Percentiles rank a stretch among this genome's conserved stretches.
Evolutionary conservation across 139 green algal species (phyloP).

Genomic region (Chlamydomonas eustigma): DNA sequence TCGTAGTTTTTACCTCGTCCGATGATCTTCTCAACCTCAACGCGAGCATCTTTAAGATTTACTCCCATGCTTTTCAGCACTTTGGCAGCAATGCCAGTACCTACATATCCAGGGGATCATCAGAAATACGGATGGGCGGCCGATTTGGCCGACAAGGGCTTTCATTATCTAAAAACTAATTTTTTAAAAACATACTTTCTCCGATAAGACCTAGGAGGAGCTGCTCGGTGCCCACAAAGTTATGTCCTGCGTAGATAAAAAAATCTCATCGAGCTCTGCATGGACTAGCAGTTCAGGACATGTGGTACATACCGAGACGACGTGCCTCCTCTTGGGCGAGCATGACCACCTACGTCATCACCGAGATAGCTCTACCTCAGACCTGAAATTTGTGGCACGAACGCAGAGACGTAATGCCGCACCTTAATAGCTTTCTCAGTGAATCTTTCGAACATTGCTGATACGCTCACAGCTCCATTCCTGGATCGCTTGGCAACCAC

Average conservation of each 20-base stretch:
- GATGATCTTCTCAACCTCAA: slow-evolving; percentile 99
- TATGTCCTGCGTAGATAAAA: slow-evolving; percentile 82
- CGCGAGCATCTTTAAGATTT: slow-evolving; percentile 92
- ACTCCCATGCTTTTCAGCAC: slow-evolving; percentile 98
- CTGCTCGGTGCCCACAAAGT: slow-evolving; percentile 99
- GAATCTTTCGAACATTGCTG: slow-evolving; percentile 95
- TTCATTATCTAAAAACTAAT: no score
- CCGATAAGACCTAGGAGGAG: slow-evolving; percentile 98
- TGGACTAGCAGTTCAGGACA: slow-evolving; percentile 27
- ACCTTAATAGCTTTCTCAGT: slow-evolving; percentile 94
- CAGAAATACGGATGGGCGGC: no score
- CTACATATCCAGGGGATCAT: no score
- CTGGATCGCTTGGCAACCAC: background rate
- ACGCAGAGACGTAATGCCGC: slow-evolving; percentile 7
- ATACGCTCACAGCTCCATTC: slow-evolving; percentile 14
- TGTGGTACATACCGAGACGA: slow-evolving; percentile 37
- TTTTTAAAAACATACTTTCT: slow-evolving; percentile 89
- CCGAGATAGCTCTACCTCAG: background rate
- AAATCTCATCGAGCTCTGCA: no score
- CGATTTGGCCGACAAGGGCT: no score
- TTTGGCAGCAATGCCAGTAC: slow-evolving; percentile 94
- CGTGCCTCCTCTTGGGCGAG: slow-evolving; percentile 97
- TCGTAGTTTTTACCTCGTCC: slow-evolving; percentile 96
- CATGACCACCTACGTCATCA: slow-evolving; percentile 96
- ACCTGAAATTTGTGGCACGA: no score